Conservation (phyloP, 164 flowering plant genomes). For the Aristolochia californica region DNA sequence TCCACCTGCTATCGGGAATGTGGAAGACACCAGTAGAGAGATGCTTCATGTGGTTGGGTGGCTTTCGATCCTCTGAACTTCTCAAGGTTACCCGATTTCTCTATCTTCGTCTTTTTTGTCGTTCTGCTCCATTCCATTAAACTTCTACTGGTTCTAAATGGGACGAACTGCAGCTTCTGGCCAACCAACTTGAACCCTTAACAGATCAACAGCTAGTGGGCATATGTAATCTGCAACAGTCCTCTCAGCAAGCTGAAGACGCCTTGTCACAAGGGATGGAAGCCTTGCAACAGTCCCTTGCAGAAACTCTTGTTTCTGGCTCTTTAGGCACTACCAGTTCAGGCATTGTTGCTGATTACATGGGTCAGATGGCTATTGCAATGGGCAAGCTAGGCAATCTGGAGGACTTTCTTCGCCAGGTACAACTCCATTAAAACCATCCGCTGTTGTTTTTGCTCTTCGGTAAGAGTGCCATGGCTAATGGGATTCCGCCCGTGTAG, state of each 20-base stretch:
- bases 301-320: slow-evolving; percentile 58
- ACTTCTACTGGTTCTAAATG: background rate
- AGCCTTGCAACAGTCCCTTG: slow-evolving; percentile 77
- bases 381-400: slow-evolving; percentile 75
- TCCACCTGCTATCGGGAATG: slow-evolving; percentile 91
- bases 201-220: slow-evolving; percentile 84
- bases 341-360: slow-evolving; percentile 63
- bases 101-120: background rate
- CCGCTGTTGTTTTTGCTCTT: too few species aligned
- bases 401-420: slow-evolving; percentile 83
- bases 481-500: too few species aligned
- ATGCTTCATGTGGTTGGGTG: slow-evolving; percentile 95
- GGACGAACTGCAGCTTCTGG: slow-evolving; percentile 42
- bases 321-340: slow-evolving; percentile 46
- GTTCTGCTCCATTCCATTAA: background rate
- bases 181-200: slow-evolving; percentile 68
- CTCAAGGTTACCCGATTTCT: slow-evolving; percentile 49
- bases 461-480: too few species aligned
- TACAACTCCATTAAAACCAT: slow-evolving; percentile 12
- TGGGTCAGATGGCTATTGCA: slow-evolving; percentile 92
- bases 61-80: slow-evolving; percentile 81
- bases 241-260: slow-evolving; percentile 87
- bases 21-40: slow-evolving; percentile 91
- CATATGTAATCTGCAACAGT: slow-evolving; percentile 76
- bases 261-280: slow-evolving; percentile 96